A percentile compares a stretch with the other conserved stretches of the same genome.
These are phyloP conservation scores for Drechslerella coelobrocha DNA, from an alignment of 2,329 filamentous ascomycete genomes.

Conservation along the genomic window DNA sequence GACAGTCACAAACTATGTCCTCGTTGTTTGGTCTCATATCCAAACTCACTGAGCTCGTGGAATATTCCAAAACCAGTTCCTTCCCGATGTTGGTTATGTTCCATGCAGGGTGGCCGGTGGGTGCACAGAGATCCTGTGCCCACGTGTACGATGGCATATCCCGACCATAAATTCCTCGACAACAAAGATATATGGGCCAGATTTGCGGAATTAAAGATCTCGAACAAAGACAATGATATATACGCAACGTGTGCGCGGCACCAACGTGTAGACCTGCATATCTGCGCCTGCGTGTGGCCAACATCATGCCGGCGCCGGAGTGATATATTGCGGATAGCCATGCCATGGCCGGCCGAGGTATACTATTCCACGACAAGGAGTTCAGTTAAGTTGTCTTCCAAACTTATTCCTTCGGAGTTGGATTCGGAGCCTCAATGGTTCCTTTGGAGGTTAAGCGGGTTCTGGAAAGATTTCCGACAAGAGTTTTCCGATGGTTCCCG, in stretches of 20 bases:
- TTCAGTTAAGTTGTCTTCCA: no score
- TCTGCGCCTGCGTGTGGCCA: background rate
- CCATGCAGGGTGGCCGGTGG: background rate
- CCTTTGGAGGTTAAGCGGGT: background rate
- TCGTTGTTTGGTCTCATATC: background rate
- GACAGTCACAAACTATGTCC: background rate
- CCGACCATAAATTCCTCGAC: conserved; percentile 2
- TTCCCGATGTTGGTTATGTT: conserved; percentile 2
- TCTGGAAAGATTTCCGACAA: background rate
- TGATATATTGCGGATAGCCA: no score
- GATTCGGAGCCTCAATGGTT: background rate
- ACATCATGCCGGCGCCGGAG: no score
- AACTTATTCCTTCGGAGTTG: conserved; percentile 11
- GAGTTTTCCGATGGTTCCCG: background rate
- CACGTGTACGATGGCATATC: conserved; percentile 16
- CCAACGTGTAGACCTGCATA: background rate
- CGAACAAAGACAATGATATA: background rate
- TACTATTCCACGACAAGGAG: no score
- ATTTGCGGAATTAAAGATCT: conserved; percentile 2
- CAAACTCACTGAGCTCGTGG: background rate
- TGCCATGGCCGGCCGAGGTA: no score
- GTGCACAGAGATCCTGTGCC: background rate
- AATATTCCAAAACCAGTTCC: conserved; percentile 23
- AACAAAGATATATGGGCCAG: background rate
- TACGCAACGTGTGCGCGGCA: background rate